phyloP scores from a whole-genome alignment of 2,329 filamentous ascomycete species.

The Cordyceps militaris region DNA sequence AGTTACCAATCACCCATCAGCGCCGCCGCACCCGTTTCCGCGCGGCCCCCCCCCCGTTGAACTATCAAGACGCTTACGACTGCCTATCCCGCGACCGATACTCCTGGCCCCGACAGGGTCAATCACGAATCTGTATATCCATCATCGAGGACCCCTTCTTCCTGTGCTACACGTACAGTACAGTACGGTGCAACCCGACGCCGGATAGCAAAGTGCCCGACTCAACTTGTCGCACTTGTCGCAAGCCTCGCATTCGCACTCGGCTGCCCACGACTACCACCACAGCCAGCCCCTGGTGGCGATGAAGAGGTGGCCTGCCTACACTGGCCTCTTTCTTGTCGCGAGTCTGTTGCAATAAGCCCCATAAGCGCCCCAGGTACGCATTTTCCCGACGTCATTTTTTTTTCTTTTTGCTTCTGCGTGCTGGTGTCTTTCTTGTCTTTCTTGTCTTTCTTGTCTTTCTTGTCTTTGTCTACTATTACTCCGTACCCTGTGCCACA shows the following conservation, averaged over 20 bases:
- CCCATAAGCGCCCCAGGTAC: constrained; percentile 33
- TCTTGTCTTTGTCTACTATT: neutral
- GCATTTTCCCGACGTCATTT: constrained; percentile 12
- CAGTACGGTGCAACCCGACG: constrained; percentile 30
- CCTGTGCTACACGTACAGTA: constrained; percentile 32
- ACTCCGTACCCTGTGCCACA: neutral
- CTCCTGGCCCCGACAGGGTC: constrained; percentile 19
- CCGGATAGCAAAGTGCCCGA: constrained; percentile 21
- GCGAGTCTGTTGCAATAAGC: constrained; percentile 41
- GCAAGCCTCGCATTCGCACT: neutral
- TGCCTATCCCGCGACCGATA: constrained; percentile 4
- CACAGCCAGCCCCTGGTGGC: no score
- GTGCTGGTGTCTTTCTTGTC: neutral
- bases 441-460: neutral
- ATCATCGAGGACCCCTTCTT: constrained; percentile 52
- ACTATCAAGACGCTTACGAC: neutral
- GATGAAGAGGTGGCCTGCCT: constrained; percentile 33
- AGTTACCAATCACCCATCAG: neutral
- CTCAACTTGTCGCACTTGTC: neutral
- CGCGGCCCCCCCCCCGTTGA: constrained; percentile 14
- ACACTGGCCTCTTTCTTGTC: constrained; percentile 38
- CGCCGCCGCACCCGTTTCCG: constrained; percentile 10
- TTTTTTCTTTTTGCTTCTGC: neutral
- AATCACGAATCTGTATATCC: constrained; percentile 40
- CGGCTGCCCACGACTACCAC: neutral